Conservation (phyloP, 306 rosid genomes). For the Vigna hirtella region DNA sequence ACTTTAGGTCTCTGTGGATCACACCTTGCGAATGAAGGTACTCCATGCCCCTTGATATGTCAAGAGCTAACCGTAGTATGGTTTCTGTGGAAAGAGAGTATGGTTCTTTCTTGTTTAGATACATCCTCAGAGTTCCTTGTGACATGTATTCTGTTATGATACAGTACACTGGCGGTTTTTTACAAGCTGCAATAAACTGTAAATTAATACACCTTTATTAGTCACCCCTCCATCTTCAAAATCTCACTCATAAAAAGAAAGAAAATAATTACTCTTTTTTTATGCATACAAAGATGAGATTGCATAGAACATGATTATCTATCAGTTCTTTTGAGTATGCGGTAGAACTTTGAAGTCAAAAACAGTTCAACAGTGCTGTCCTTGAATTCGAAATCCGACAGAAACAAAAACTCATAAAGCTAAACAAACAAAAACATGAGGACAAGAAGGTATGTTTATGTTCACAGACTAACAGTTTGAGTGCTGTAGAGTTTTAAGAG, state of each 20-base stretch:
- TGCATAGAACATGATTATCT: no score
- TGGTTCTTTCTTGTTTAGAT: conserved; percentile 96
- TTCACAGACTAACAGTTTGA: neutral
- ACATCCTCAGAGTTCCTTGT: conserved; percentile 98
- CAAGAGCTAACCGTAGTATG: conserved; percentile 88
- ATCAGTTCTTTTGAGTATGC: neutral
- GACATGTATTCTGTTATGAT: conserved; percentile 99
- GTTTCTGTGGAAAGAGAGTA: conserved; percentile 94
- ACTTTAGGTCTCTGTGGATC: conserved; percentile 92
- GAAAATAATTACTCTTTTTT: no score
- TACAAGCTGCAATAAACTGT: conserved; percentile 97
- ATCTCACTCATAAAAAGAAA: neutral
- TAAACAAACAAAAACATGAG: conserved; percentile 10
- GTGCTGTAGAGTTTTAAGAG: neutral
- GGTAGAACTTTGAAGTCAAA: neutral
- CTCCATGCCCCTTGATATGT: conserved; percentile 97
- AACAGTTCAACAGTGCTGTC: neutral
- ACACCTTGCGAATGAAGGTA: conserved; percentile 98
- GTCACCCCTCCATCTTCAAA: neutral
- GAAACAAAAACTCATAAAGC: conserved; percentile 7
- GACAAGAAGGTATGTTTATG: conserved; percentile 16
- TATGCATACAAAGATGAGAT: no score
- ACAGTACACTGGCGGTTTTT: conserved; percentile 96
- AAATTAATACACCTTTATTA: conserved; percentile 37
- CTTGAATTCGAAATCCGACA: neutral